Conservation (phyloP, 75 land plant species). For the Ceratopteris richardii region DNA sequence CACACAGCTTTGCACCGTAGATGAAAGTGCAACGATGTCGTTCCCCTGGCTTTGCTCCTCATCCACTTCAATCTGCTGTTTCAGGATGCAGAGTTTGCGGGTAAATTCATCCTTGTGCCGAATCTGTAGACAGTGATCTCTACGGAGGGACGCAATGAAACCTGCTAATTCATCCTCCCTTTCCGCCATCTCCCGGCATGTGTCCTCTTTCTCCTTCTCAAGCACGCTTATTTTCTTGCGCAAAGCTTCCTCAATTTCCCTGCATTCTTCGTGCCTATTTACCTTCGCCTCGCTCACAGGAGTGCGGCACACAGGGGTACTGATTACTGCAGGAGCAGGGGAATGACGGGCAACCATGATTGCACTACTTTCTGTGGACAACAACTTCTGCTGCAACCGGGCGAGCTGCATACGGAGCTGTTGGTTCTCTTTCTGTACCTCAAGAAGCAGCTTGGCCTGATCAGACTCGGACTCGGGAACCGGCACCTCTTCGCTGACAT, state of each 20-base stretch:
- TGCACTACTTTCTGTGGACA: conserved; percentile 7
- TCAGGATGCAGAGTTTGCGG: conserved; percentile 9
- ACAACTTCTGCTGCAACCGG: conserved; percentile 12
- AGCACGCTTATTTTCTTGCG: conserved; percentile 17
- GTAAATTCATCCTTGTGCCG: conserved; percentile 24
- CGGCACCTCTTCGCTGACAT: conserved; percentile 1
- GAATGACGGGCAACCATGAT: conserved; percentile 7
- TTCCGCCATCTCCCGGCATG: conserved; percentile 3
- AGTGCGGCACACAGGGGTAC: conserved; percentile 11
- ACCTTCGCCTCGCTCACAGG: conserved; percentile 9
- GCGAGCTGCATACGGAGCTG: conserved; percentile 19
- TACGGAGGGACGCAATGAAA: conserved; percentile 7
- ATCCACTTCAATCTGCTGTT: no score
- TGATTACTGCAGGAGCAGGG: neutral
- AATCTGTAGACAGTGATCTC: conserved; percentile 19
- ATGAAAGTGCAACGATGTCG: no score
- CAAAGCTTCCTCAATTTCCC: conserved; percentile 7
- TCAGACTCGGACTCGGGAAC: conserved; percentile 18
- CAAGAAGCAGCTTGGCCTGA: conserved; percentile 9
- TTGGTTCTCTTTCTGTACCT: conserved; percentile 24
- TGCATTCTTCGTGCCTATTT: no score
- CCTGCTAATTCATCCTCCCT: conserved; percentile 14
- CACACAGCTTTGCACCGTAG: no score
- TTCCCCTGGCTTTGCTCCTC: no score
- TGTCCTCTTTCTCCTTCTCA: conserved; percentile 28